Percentiles rank a stretch among this genome's conserved stretches.
These are phyloP conservation scores for Coelastrella sp. DNA, from an alignment of 139 green algal genomes.

Conservation along the genomic window DNA sequence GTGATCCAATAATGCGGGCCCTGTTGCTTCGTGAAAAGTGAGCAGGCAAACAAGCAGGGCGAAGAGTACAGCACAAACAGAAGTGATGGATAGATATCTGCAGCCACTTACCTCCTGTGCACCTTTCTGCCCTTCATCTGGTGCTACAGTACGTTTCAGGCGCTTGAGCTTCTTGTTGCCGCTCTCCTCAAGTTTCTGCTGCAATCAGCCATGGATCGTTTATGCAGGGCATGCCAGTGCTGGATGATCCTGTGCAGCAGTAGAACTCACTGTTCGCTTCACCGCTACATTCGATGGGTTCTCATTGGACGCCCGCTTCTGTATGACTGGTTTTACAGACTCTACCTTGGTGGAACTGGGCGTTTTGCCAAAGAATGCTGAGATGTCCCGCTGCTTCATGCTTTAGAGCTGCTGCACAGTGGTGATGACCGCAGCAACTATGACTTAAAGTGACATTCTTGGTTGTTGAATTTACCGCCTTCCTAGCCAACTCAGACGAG, in stretches of 20 bases:
- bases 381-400: conserved; percentile 44
- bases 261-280: conserved; percentile 7
- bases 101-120: neutral
- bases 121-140: neutral
- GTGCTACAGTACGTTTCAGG: neutral
- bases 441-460: too few species aligned
- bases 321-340: conserved; percentile 2
- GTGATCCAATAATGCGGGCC: too few species aligned
- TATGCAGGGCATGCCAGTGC: neutral
- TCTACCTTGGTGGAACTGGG: neutral
- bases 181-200: neutral
- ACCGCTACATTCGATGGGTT: neutral
- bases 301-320: neutral
- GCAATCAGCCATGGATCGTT: neutral
- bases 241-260: neutral
- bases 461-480: too few species aligned
- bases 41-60: too few species aligned
- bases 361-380: conserved; percentile 36
- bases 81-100: neutral
- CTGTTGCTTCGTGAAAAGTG: too few species aligned
- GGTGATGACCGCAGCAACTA: neutral
- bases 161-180: conserved; percentile 4
- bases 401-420: neutral
- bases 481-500: too few species aligned
- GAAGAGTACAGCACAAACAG: neutral